These are phyloP conservation scores for Pyrenochaeta sp. DNA, from an alignment of 2,329 filamentous ascomycete genomes.

Conservation along the genomic window DNA sequence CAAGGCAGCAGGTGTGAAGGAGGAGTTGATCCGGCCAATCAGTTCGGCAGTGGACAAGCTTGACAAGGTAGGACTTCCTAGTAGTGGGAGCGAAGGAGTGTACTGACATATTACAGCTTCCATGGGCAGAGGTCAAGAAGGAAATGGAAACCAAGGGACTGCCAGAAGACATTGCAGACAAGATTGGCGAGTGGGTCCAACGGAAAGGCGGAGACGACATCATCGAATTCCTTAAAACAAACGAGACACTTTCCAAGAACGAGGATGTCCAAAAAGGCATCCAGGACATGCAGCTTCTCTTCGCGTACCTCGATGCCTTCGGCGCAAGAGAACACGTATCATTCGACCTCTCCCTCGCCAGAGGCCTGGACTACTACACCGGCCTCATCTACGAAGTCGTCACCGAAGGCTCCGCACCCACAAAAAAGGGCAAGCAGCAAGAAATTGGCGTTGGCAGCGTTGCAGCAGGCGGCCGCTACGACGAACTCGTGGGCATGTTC, in stretches of 20 bases:
- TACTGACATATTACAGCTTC: slow-evolving; percentile 49
- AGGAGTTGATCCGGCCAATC: slow-evolving; percentile 86
- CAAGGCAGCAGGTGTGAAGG: slow-evolving; percentile 85
- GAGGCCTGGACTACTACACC: slow-evolving; percentile 93
- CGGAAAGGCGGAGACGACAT: slow-evolving; percentile 78
- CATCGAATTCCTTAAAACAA: slow-evolving; percentile 53
- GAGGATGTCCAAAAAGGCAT: slow-evolving; percentile 77
- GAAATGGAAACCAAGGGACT: slow-evolving; percentile 97
- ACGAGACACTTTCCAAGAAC: slow-evolving; percentile 59
- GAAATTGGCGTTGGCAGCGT: slow-evolving; percentile 82
- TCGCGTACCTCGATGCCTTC: slow-evolving; percentile 82
- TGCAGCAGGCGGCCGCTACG: slow-evolving; percentile 89
- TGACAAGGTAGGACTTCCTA: slow-evolving; percentile 69
- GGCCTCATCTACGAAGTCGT: slow-evolving; percentile 90
- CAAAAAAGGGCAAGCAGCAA: slow-evolving; percentile 43
- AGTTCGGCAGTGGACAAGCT: slow-evolving; percentile 95
- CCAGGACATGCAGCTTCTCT: slow-evolving; percentile 79
- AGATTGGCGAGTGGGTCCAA: slow-evolving; percentile 84
- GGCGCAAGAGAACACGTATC: slow-evolving; percentile 76
- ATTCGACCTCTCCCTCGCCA: slow-evolving; percentile 88
- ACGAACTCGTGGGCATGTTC: slow-evolving; percentile 95
- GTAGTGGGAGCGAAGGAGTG: not conserved
- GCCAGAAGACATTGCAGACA: slow-evolving; percentile 77
- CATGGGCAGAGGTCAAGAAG: slow-evolving; percentile 87
- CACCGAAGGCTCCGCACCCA: slow-evolving; percentile 75